Evolutionary conservation across 148 eudicot genomes (phyloP), one percentile per base, ranked within the genome.

Genomic region (Talinum fruticosum): DNA sequence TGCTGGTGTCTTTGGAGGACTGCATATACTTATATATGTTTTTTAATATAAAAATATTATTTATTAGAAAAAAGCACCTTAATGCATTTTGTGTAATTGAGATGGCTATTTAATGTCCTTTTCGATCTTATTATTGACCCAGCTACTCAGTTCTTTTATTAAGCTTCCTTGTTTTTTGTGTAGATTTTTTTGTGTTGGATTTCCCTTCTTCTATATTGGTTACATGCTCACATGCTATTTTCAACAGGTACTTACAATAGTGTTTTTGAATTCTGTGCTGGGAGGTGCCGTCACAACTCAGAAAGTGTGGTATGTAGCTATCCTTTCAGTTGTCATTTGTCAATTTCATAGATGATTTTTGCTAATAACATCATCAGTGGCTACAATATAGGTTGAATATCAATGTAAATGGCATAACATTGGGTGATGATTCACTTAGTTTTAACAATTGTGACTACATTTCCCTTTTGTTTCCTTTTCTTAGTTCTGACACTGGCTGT

Each of bases 241-340:
- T 76, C 83, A 83, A 76, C 92, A 89, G 99, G 96, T 82, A 90
- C 90, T 61, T 96, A 89, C 81, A 81, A 82, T 70, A 86, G 89
- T 81, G 87, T 91, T 80, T 96, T 96, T 85, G 94, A 93, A 81
- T 96, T 80, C 75, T 96, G 99, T 86, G 87, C 88, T 85, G 99
- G 99, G 78, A 89, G 97, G 76, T 96, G 99, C 82, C 97, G 99
- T 51, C 97, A 96, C 85, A 96, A 88, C 84, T 96, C 99, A 57
- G 92, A 89, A 83, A 93, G 99, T 78, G 99, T 96, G 89, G 97
- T 94, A 90, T 74, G 86, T 76, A 41, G 51, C 71, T 72, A 19
- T 71, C 72, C 28, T 66, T 53, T 47, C 51, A 47, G 38, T 38
- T 53, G 49, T 59, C 10, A 44, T n/a, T n/a, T n/a, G n/a, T n/a